Evolutionary conservation across 2,329 filamentous ascomycete genomes (phyloP).

Genomic region (Thermoascus crustaceus): DNA sequence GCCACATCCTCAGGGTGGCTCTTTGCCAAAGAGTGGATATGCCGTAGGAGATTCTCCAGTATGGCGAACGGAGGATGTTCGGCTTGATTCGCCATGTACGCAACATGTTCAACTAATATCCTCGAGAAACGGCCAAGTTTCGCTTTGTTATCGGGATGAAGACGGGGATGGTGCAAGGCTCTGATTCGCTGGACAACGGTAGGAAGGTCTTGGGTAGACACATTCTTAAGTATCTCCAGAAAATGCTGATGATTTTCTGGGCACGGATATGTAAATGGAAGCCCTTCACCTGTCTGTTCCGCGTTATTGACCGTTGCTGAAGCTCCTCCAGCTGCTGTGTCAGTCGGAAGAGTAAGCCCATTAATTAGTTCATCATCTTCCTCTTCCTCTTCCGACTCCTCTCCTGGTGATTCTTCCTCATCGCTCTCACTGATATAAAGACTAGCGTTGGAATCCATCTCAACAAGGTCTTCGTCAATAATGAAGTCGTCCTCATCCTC

Average conservation of each 20-base stretch:
- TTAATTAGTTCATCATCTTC: slow-evolving; percentile 64
- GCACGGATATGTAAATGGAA: slow-evolving; percentile 81
- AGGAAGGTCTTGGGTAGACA: slow-evolving; percentile 59
- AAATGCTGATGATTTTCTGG: slow-evolving; percentile 71
- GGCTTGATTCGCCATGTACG: slow-evolving; percentile 46
- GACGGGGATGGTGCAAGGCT: slow-evolving; percentile 82
- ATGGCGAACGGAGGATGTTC: slow-evolving; percentile 54
- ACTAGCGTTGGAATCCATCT: slow-evolving; percentile 59
- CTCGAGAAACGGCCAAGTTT: slow-evolving; percentile 55
- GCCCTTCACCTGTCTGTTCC: slow-evolving; percentile 38
- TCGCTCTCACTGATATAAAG: slow-evolving; percentile 34
- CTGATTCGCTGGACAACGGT: slow-evolving; percentile 82
- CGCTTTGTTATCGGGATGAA: slow-evolving; percentile 75
- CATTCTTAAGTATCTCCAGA: slow-evolving; percentile 52
- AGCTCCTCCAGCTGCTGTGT: slow-evolving; percentile 10
- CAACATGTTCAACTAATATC: slow-evolving; percentile 48
- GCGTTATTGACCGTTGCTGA: slow-evolving; percentile 33
- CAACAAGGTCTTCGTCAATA: slow-evolving; percentile 80
- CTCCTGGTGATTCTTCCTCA: slow-evolving; percentile 49
- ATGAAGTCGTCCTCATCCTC: slow-evolving; percentile 94
- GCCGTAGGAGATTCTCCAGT: slow-evolving; percentile 73
- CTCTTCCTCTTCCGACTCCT: slow-evolving; percentile 47
- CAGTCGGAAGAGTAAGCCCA: slow-evolving; percentile 47
- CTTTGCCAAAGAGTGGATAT: slow-evolving; percentile 87
- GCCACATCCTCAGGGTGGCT: slow-evolving; percentile 72